These are phyloP conservation scores for Straminergon stramineum DNA, from an alignment of 225 moss, liverwort and hornwort genomes.

Conservation along the genomic window DNA sequence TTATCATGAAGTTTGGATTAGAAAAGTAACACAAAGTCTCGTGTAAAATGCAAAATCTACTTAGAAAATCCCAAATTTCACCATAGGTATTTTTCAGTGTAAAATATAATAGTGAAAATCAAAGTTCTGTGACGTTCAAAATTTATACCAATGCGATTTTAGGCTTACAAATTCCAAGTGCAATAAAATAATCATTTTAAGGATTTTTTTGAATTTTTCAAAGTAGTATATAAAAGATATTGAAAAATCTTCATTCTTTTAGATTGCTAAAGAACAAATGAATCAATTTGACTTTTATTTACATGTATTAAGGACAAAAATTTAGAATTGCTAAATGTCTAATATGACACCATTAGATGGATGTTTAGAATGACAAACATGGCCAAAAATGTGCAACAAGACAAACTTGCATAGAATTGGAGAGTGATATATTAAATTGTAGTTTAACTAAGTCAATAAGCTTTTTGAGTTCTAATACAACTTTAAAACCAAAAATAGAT, in stretches of 20 bases:
- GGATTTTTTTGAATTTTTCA: background rate
- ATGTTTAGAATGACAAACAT: accelerated
- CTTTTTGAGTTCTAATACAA: background rate
- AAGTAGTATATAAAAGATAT: background rate
- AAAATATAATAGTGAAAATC: background rate
- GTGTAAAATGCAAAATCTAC: background rate
- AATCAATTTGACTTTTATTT: background rate
- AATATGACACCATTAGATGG: accelerated
- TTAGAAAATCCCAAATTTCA: background rate
- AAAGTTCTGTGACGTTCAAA: too few relatives aligned
- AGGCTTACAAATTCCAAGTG: background rate
- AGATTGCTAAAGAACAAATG: background rate
- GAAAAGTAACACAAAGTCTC: background rate
- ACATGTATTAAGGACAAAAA: background rate
- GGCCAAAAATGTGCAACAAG: background rate
- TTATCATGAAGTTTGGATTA: background rate
- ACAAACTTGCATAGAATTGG: background rate
- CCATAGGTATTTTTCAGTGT: background rate
- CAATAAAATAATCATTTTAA: background rate
- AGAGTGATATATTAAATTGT: background rate
- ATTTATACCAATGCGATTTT: background rate
- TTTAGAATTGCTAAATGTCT: background rate
- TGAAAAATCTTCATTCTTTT: background rate
- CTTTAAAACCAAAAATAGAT: background rate
- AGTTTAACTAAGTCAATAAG: background rate